Conservation (phyloP, 2,329 filamentous ascomycete genomes). For the Ophiocordyceps camponoti-leonardi region DNA sequence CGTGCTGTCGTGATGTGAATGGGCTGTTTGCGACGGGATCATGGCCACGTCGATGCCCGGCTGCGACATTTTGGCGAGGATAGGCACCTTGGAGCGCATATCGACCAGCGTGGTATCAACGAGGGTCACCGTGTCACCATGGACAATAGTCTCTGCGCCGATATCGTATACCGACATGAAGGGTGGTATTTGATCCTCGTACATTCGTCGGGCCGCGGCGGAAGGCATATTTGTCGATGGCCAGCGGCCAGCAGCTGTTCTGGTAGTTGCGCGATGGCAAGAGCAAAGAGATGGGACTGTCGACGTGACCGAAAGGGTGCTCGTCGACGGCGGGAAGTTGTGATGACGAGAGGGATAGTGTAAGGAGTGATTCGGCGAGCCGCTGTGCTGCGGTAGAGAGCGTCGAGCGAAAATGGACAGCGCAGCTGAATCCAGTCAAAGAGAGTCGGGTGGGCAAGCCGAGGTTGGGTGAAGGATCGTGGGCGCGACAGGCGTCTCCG, state of each 20-base stretch:
- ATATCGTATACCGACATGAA: conserved; percentile 63
- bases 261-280: not conserved
- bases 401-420: conserved; percentile 20
- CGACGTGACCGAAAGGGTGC: not conserved
- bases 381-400: conserved; percentile 4
- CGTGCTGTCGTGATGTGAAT: conserved; percentile 61
- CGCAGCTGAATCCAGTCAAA: conserved; percentile 31
- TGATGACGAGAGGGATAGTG: conserved; percentile 3
- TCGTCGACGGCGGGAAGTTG: not conserved
- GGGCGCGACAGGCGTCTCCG: not conserved
- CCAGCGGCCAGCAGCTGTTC: not conserved
- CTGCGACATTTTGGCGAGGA: conserved; percentile 18
- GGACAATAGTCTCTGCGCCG: conserved; percentile 36
- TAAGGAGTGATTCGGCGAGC: conserved; percentile 6
- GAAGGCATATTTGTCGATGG: conserved; percentile 36
- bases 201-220: conserved; percentile 40
- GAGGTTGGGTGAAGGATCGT: conserved; percentile 5
- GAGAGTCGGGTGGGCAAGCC: conserved; percentile 5
- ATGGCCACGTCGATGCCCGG: conserved; percentile 20
- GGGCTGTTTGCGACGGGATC: conserved; percentile 30
- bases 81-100: conserved; percentile 22
- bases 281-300: not conserved
- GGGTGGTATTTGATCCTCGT: conserved; percentile 55
- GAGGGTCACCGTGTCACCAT: conserved; percentile 34
- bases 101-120: conserved; percentile 35